Base-by-base conservation (phyloP, 768 basidiomycete genomes). In the Pulveroboletus sp. region DNA sequence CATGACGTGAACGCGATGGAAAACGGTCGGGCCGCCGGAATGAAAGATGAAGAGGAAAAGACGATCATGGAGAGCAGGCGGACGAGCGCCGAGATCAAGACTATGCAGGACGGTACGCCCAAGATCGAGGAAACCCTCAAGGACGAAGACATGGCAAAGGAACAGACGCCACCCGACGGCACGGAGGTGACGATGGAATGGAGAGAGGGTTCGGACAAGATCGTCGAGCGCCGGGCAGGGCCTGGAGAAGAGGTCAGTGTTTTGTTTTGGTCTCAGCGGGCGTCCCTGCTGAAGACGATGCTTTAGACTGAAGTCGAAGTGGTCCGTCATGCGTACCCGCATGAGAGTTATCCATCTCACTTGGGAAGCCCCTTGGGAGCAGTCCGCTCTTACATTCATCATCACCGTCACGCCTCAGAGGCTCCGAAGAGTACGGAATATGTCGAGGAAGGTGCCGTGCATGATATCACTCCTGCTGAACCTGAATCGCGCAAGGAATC, bases 161-260 rank as follows among this genome's bases (percentile, higher is more conserved):
- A 68, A 12, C 73, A 78, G 38, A 63, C 60, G 7, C 70, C 69
- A 10, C 76, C 78, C 2, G 77, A 82, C 51, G 77, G 79, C 16
- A 64, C 54, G 2, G 75, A 69, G 39, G 50, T 30, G 5, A 34
- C 34, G 16, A 53, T 72, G 22, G 84, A 88, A 59, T 92, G 86
- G 83, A 73, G 75, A 60, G 88, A 93, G 61, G 87, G 87, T 3
- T 73, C 77, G 26, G 78, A 85, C 62, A 73, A 73, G 27, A 64
- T 93, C 38, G 71, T 89, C 26, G 90, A 93, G 61, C 71, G 77
- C 31, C 75, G 77, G 10, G 61, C 56, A 5, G 78, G 78, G 2
- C 78, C 79, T 5, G 83, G 82, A 20, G 80, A 81, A 49, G 88
- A 89, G 71, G 87, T 89, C 48, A n/a, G 79, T 42, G 16, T 78